A percentile compares a stretch with the other conserved stretches of the same genome.
These are phyloP conservation scores for Pyrenopolyporus hunteri DNA, from an alignment of 495 filamentous ascomycete species.

Conservation along the genomic window DNA sequence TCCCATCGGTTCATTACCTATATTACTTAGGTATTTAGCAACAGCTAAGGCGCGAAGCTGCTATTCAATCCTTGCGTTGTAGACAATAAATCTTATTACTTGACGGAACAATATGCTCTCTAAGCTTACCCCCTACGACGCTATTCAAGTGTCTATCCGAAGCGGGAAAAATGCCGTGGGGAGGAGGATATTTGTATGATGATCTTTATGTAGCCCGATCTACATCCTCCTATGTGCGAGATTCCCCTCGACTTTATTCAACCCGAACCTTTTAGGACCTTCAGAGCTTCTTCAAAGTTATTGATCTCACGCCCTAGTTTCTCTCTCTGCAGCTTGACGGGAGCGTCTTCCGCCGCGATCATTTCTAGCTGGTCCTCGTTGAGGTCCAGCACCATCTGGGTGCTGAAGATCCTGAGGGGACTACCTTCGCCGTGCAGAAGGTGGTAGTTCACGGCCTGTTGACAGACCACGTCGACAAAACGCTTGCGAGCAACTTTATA, in stretches of 20 bases:
- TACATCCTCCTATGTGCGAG: not conserved
- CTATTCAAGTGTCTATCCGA: too few species aligned
- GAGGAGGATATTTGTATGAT: too few species aligned
- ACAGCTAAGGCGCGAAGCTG: too few species aligned
- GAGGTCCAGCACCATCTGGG: conserved; percentile 28
- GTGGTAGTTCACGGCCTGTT: conserved; percentile 44
- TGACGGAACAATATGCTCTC: too few species aligned
- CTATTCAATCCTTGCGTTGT: too few species aligned
- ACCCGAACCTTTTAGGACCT: conserved; percentile 31
- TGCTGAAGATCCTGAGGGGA: conserved; percentile 33
- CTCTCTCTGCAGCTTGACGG: conserved; percentile 35
- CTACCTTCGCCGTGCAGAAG: conserved; percentile 38
- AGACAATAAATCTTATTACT: too few species aligned
- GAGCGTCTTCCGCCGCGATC: conserved; percentile 35
- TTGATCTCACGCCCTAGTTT: conserved; percentile 40
- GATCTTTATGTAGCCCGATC: not conserved
- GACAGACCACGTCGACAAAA: conserved; percentile 62
- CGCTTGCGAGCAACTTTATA: conserved; percentile 64
- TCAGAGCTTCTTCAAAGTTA: conserved; percentile 36
- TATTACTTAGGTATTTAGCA: too few species aligned
- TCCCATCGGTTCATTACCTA: too few species aligned
- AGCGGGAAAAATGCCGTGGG: too few species aligned
- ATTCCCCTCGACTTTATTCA: not conserved
- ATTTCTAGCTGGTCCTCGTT: conserved; percentile 36
- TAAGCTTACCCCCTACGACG: too few species aligned